Evolutionary conservation across 768 basidiomycete species (phyloP), one percentile per base, ranked within the genome.

Genomic region (Mrakia frigida): DNA sequence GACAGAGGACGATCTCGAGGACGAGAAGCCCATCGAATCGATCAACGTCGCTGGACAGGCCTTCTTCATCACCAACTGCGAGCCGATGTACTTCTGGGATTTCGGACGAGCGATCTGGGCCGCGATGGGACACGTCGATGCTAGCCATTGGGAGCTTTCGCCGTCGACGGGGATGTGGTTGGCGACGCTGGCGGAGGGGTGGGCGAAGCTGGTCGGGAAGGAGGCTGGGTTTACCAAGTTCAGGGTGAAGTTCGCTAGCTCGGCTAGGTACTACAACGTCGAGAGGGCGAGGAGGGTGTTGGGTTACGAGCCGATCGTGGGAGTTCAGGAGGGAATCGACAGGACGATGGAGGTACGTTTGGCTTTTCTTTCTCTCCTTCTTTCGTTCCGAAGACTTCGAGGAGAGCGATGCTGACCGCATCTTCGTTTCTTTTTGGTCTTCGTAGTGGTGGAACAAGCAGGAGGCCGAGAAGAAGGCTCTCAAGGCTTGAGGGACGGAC

Each of bases 31-130:
- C 41, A 67, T 68, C n/a, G 25, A 65, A 53, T 50, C 56, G 13
- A 86, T 94, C 13, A 87, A 90, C 79, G 92, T 98, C 73, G 94
- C 93, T 6, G 96, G 96, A 0, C 92, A 98, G 82, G 92, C 85
- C 4, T 99, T 94, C 86, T 96, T 94, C 87, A 92, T 99, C 84
- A 95, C 94, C 75, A 98, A 98, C 81, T 94, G 94, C 78, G 95
- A 98, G 82, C 96, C 95, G 3, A 87, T 90, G 74, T 92, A 93
- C 84, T 98, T 98, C 86, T 99, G 96, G 96, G 94, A 97, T 84
- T 90, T 96, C 81, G 87, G 90, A 41, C 88, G 93, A 9, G 84
- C 87, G 3, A 84, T 97, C n/a, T 98, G 93, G 93, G 77, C 80
- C 81, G 79, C 82, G 50, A 72, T 85, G 70, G 85, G 87, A 70